Conservation (phyloP, 208 protist species). For the Crithidia acanthocephali region DNA sequence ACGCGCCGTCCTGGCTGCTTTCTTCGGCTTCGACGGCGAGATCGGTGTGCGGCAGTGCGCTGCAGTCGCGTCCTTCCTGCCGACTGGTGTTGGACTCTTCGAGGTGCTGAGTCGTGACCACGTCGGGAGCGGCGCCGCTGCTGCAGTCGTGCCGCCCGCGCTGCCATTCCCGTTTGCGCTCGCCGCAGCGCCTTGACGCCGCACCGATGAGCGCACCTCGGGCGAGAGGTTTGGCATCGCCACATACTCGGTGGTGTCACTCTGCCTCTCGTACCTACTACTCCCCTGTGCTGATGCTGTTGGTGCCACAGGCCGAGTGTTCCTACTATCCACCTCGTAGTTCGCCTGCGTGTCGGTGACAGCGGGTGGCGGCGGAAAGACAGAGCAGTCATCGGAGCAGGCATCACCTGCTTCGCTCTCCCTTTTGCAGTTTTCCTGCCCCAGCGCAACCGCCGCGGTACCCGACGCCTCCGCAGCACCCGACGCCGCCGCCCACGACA, state of each 20-base stretch:
- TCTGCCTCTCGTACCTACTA: background rate
- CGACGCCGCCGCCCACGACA: background rate
- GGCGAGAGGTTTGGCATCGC: background rate
- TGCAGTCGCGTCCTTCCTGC: background rate
- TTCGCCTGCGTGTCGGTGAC: background rate
- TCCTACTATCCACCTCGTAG: background rate
- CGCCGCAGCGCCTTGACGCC: background rate
- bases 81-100: background rate
- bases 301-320: too few relatives aligned
- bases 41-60: background rate
- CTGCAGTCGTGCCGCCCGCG: background rate
- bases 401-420: background rate
- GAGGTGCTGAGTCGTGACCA: background rate
- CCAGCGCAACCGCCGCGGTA: background rate
- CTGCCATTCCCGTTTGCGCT: too few relatives aligned
- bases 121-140: slow-evolving; percentile 4
- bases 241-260: background rate
- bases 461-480: background rate
- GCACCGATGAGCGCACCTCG: background rate
- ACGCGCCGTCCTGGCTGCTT: background rate
- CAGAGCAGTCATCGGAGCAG: background rate
- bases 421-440: background rate
- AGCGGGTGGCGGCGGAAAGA: background rate
- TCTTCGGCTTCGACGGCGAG: background rate
- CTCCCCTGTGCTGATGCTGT: background rate